Percentiles rank a stretch among this genome's conserved stretches.
These are phyloP conservation scores for Paramecium sonneborni DNA, from an alignment of 73 alveolate species.

Conservation along the genomic window DNA sequence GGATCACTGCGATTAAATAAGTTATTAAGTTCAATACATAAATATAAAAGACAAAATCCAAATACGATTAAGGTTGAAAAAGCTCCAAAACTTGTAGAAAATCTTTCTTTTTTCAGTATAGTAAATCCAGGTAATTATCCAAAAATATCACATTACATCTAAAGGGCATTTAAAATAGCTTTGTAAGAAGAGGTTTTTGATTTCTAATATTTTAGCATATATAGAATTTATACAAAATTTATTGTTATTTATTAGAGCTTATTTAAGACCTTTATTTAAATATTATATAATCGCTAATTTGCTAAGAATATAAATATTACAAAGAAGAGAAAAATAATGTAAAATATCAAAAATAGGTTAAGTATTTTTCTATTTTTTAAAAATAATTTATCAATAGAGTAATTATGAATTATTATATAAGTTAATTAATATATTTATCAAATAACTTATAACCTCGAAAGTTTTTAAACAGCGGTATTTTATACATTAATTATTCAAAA, in stretches of 20 bases:
- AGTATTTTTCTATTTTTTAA: no score
- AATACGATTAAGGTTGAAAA: not conserved
- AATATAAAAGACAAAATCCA: not conserved
- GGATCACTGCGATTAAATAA: not conserved
- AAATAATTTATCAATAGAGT: no score
- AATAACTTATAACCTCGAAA: no score
- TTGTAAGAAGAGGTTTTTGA: not conserved
- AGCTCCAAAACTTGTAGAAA: not conserved
- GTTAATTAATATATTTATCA: not conserved
- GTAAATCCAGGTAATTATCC: not conserved
- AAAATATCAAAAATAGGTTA: no score
- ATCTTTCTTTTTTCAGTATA: not conserved
- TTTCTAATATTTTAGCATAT: not conserved
- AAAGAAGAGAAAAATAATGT: not conserved
- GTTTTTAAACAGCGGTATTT: not conserved
- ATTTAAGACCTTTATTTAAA: no score
- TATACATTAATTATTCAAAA: not conserved
- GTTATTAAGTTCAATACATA: not conserved
- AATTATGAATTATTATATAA: no score
- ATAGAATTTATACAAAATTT: not conserved
- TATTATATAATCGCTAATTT: no score
- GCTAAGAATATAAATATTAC: not conserved
- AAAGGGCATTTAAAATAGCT: not conserved
- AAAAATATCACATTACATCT: not conserved
- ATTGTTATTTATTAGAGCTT: not conserved